These are phyloP conservation scores for Candida corydali DNA, from an alignment of 805 yeast genomes.

Conservation along the genomic window DNA sequence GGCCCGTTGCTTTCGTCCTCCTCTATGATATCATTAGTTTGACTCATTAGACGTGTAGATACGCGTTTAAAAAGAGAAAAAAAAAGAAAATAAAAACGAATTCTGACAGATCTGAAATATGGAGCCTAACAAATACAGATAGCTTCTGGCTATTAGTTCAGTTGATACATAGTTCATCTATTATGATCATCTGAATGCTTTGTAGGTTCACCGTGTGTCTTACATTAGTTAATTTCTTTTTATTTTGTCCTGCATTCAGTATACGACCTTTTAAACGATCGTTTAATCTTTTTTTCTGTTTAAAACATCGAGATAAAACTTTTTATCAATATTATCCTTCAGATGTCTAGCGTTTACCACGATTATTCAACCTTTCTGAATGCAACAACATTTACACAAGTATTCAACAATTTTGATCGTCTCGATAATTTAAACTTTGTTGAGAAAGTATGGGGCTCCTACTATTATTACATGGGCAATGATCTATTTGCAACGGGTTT, in stretches of 20 bases:
- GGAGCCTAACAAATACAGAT: too few relatives aligned
- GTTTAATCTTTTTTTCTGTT: not conserved
- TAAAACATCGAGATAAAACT: not conserved
- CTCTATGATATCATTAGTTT: not conserved
- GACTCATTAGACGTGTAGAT: conserved; percentile 1
- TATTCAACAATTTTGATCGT: conserved; percentile 25
- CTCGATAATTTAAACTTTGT: conserved; percentile 26
- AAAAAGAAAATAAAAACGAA: too few relatives aligned
- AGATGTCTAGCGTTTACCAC: conserved; percentile 21
- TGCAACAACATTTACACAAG: conserved; percentile 25
- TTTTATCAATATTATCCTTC: too few relatives aligned
- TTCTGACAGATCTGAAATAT: too few relatives aligned
- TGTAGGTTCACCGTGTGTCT: too few relatives aligned
- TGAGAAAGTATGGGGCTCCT: conserved; percentile 53
- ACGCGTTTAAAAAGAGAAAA: conserved; percentile 3
- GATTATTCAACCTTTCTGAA: conserved; percentile 31
- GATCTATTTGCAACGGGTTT: conserved; percentile 58
- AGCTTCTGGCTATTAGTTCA: too few relatives aligned
- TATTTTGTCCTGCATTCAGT: too few relatives aligned
- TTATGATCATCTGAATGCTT: too few relatives aligned
- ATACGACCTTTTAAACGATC: too few relatives aligned
- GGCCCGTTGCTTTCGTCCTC: conserved; percentile 40
- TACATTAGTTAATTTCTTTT: too few relatives aligned
- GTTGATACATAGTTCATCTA: too few relatives aligned
- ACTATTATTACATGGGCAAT: conserved; percentile 51